A percentile compares a stretch with the other conserved stretches of the same genome.
phyloP scores from a whole-genome alignment of 225 moss, liverwort and hornwort species.

The Neckera pumila region DNA sequence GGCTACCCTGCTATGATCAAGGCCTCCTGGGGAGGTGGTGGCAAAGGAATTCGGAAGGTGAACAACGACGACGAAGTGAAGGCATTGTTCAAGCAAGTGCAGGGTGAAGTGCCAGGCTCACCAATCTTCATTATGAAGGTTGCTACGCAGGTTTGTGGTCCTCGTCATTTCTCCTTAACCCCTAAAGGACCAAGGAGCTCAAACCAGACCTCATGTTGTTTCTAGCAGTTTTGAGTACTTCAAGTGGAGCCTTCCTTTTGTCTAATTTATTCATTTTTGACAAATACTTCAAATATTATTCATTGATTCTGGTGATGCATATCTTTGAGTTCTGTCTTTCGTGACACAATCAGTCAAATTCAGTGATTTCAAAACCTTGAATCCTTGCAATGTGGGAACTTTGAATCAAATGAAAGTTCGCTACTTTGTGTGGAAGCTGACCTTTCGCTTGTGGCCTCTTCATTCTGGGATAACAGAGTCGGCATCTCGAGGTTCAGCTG shows the following conservation, averaged over 20 bases:
- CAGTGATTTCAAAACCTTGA: background rate
- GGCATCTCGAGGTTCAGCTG: slow-evolving; percentile 97
- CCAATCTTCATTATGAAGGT: slow-evolving; percentile 99
- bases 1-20: slow-evolving; percentile 99
- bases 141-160: slow-evolving; percentile 66
- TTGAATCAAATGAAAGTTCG: background rate
- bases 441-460: background rate
- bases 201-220: background rate
- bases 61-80: slow-evolving; percentile 87
- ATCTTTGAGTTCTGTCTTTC: background rate
- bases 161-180: background rate
- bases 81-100: slow-evolving; percentile 96
- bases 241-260: background rate
- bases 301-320: background rate
- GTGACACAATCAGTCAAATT: background rate
- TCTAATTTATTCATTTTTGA: background rate
- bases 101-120: slow-evolving; percentile 97
- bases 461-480: slow-evolving; percentile 47
- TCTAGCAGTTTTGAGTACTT: background rate
- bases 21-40: slow-evolving; percentile 99
- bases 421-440: background rate
- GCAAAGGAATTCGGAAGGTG: slow-evolving; percentile 99
- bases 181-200: background rate
- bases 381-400: background rate
- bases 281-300: background rate